Conservation (phyloP, 805 yeast species). For the Candida odintsovae region DNA sequence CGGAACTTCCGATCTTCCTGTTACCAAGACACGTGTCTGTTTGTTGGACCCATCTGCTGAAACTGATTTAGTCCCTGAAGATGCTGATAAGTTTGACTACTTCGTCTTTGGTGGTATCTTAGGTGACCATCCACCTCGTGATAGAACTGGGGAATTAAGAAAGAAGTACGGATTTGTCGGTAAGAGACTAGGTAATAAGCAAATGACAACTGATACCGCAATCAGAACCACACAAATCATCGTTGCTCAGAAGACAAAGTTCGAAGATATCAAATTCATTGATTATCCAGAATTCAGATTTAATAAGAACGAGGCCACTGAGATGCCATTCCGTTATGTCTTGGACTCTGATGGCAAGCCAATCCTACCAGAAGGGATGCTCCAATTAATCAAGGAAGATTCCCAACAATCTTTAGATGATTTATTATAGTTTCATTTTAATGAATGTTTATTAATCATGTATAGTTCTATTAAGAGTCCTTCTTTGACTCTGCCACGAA, state of each 20-base stretch:
- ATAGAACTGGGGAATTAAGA: slow-evolving; percentile 87
- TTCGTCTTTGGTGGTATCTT: slow-evolving; percentile 95
- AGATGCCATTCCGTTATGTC: slow-evolving; percentile 95
- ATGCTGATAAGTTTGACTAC: slow-evolving; percentile 63
- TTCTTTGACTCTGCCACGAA: neutral
- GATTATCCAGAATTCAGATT: slow-evolving; percentile 94
- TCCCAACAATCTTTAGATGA: slow-evolving; percentile 80
- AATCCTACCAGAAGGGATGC: slow-evolving; percentile 88
- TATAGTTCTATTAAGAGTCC: neutral
- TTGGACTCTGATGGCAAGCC: slow-evolving; percentile 61
- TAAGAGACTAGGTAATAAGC: slow-evolving; percentile 78
- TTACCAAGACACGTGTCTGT: slow-evolving; percentile 60
- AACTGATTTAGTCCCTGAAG: slow-evolving; percentile 67
- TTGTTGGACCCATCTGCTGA: slow-evolving; percentile 85
- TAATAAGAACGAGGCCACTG: slow-evolving; percentile 85
- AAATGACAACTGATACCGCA: slow-evolving; percentile 98
- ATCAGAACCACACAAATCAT: slow-evolving; percentile 85
- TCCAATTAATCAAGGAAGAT: slow-evolving; percentile 76
- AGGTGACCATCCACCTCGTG: slow-evolving; percentile 89
- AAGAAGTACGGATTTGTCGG: slow-evolving; percentile 79
- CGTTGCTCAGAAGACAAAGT: slow-evolving; percentile 47
- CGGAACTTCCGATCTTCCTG: slow-evolving; percentile 27
- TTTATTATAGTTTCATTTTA: slow-evolving; percentile 28
- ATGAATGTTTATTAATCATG: neutral
- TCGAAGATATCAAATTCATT: slow-evolving; percentile 74